These are phyloP conservation scores for Pseudocercospora fuligena DNA, from an alignment of 2,329 filamentous ascomycete genomes.

Conservation along the genomic window DNA sequence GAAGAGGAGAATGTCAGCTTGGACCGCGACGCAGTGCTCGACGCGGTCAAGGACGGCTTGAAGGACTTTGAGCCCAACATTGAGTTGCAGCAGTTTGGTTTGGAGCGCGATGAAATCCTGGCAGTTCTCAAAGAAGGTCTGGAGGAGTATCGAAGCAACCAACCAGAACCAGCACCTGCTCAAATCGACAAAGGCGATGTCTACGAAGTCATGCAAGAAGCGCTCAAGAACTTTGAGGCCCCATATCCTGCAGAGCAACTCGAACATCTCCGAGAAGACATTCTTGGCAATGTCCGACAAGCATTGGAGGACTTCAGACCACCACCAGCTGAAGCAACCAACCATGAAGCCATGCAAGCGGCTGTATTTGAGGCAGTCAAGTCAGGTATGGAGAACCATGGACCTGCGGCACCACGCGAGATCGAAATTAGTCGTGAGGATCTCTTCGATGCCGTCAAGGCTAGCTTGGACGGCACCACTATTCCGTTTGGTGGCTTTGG, in stretches of 20 bases:
- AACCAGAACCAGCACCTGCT: conserved; percentile 52
- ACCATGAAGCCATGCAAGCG: conserved; percentile 57
- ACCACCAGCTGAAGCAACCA: conserved; percentile 41
- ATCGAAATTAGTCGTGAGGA: conserved; percentile 56
- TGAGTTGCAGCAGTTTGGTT: conserved; percentile 83
- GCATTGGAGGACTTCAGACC: conserved; percentile 82
- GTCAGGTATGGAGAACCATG: conserved; percentile 59
- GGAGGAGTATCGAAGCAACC: conserved; percentile 68
- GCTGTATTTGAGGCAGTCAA: conserved; percentile 63
- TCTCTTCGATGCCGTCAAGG: conserved; percentile 63
- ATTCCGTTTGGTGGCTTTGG: conserved; percentile 59
- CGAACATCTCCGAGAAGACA: conserved; percentile 76
- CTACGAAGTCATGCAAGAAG: conserved; percentile 82
- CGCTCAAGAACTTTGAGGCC: conserved; percentile 78
- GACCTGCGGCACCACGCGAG: conserved; percentile 46
- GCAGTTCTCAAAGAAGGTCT: conserved; percentile 85
- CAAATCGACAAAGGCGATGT: conserved; percentile 82
- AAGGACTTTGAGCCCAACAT: conserved; percentile 95
- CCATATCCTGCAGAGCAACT: conserved; percentile 67
- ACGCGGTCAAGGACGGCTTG: conserved; percentile 87
- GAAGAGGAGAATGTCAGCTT: conserved; percentile 39
- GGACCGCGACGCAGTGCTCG: conserved; percentile 75
- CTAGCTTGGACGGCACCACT: conserved; percentile 59
- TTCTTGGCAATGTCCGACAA: conserved; percentile 81
- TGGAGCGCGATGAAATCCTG: conserved; percentile 89